Percentiles rank a stretch among this genome's conserved stretches.
These are phyloP conservation scores for Penium margaritaceum DNA, from an alignment of 139 green algal species.

Conservation along the genomic window DNA sequence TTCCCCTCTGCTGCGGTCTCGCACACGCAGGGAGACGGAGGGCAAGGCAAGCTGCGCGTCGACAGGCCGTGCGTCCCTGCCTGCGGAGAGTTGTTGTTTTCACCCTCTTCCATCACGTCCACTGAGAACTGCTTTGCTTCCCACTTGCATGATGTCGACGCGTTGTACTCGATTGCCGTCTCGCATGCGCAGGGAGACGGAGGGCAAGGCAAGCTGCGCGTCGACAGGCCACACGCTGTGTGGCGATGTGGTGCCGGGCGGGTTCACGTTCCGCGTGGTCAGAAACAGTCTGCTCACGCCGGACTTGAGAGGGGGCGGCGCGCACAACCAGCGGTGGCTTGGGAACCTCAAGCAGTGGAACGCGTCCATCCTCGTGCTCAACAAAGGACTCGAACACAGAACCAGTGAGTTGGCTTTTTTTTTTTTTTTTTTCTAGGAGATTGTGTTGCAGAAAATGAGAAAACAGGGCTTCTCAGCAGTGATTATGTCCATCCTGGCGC, in stretches of 20 bases:
- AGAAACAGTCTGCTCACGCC: conserved; percentile 25
- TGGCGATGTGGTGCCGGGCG: conserved; percentile 1
- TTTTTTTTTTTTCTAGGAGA: not conserved
- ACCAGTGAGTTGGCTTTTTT: not conserved
- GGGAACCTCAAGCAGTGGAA: conserved; percentile 12
- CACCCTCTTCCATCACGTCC: not conserved
- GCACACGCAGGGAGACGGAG: not conserved
- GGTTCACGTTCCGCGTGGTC: conserved; percentile 23
- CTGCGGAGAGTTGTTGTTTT: too few species aligned
- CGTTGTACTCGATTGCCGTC: too few species aligned
- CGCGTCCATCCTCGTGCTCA: conserved; percentile 22
- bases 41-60: not conserved
- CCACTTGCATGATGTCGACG: too few species aligned
- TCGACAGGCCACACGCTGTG: conserved; percentile 1
- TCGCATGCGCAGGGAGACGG: not conserved
- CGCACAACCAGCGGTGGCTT: conserved; percentile 20
- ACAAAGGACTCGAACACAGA: conserved; percentile 2
- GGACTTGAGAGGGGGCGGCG: conserved; percentile 9
- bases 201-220: not conserved
- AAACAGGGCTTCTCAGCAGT: too few species aligned
- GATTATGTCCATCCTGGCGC: too few species aligned
- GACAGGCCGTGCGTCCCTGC: not conserved
- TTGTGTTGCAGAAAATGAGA: too few species aligned
- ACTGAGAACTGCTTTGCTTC: not conserved
- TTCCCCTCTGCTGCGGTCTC: too few species aligned